Percentiles rank a stretch among this genome's conserved stretches.
Conservation (phyloP, 2,329 filamentous ascomycete genomes). For the Colletotrichum sp. region DNA sequence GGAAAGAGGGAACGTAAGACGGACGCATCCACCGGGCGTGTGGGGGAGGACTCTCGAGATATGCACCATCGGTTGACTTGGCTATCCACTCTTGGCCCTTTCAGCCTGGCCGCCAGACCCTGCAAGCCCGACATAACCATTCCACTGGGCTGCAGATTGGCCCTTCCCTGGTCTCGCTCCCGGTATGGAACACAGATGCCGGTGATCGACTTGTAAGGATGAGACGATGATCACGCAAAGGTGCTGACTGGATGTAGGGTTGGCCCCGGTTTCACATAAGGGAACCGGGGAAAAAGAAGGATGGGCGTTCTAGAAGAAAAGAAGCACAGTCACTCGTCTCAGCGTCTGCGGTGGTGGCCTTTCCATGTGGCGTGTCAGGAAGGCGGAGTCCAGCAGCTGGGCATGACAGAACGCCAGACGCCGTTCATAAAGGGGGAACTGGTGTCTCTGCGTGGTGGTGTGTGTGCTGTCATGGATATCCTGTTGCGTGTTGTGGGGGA, state of each 20-base stretch:
- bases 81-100: neutral
- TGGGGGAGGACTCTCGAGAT: slow-evolving; percentile 3
- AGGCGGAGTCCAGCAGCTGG: neutral
- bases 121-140: neutral
- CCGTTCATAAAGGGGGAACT: neutral
- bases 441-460: neutral
- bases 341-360: neutral
- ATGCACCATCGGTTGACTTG: neutral
- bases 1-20: neutral
- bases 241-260: neutral
- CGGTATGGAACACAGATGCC: neutral
- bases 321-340: neutral
- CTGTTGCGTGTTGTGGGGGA: neutral
- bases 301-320: neutral
- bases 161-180: neutral
- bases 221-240: slow-evolving; percentile 11
- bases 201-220: slow-evolving; percentile 7
- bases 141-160: neutral
- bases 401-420: neutral
- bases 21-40: neutral
- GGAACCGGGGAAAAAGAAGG: neutral
- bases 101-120: neutral
- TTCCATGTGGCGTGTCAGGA: neutral
- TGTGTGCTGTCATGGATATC: neutral
- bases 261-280: neutral